These are phyloP conservation scores for Westerdykella ornata DNA, from an alignment of 2,329 filamentous ascomycete species.

Conservation along the genomic window DNA sequence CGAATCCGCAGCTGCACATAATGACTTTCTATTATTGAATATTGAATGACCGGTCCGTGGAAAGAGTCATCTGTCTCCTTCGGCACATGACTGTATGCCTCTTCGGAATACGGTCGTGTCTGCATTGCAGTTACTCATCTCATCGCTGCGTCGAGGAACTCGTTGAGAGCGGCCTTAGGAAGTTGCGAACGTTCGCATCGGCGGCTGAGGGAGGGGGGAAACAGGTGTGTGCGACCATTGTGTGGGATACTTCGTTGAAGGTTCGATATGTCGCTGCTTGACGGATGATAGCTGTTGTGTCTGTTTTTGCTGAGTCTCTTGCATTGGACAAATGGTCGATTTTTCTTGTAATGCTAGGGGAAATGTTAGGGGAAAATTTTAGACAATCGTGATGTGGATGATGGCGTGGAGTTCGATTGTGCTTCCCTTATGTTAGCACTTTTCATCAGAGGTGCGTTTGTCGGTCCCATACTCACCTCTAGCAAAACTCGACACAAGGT, in stretches of 20 bases:
- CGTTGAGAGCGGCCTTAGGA: constrained; percentile 3
- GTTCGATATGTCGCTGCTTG: constrained; percentile 20
- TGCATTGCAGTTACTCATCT: constrained; percentile 3
- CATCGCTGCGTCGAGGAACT: not conserved
- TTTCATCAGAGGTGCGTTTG: not conserved
- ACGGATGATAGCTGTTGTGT: constrained; percentile 12
- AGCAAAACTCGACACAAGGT: not conserved
- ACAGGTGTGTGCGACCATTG: not conserved
- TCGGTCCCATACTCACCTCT: not conserved
- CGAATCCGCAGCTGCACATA: too few species aligned
- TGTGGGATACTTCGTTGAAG: constrained; percentile 12
- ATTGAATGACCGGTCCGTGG: too few species aligned
- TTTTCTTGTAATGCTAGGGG: constrained; percentile 28
- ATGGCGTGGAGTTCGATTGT: constrained; percentile 1
- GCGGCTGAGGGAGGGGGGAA: not conserved
- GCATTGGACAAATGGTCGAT: too few species aligned
- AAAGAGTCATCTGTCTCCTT: too few species aligned
- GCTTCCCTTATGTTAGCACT: not conserved
- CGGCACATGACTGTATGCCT: too few species aligned
- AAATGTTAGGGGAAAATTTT: constrained; percentile 39
- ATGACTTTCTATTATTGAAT: too few species aligned
- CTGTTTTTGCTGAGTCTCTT: constrained; percentile 4
- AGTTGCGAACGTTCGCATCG: constrained; percentile 1
- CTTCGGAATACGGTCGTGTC: constrained; percentile 2
- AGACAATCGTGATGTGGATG: not conserved